These are phyloP conservation scores for Escallonia herrerae DNA, from an alignment of 129 eudicot genomes.

Conservation along the genomic window DNA sequence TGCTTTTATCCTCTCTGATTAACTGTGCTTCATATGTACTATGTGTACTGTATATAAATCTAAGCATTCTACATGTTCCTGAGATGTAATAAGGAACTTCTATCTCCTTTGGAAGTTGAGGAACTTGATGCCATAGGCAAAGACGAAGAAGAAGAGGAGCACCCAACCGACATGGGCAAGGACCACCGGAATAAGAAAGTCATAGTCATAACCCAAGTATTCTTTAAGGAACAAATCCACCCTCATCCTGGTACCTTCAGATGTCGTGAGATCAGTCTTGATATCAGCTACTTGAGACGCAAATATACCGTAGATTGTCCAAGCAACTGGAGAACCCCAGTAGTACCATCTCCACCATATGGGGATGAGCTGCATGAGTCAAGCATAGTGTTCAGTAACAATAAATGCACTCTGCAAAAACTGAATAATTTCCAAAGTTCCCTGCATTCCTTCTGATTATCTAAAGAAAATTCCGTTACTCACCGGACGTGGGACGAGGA, in stretches of 20 bases:
- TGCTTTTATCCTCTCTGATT: no score
- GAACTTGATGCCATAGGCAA: constrained; percentile 31
- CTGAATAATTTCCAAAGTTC: neutral
- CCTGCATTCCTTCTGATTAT: neutral
- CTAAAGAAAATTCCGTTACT: neutral
- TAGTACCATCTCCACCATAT: constrained; percentile 38
- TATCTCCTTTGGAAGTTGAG: constrained; percentile 30
- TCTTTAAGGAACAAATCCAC: constrained; percentile 13
- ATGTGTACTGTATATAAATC: no score
- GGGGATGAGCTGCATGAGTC: constrained; percentile 22
- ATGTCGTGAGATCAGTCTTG: neutral
- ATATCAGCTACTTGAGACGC: constrained; percentile 14
- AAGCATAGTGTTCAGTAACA: neutral
- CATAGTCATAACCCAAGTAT: constrained; percentile 20
- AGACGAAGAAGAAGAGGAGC: constrained; percentile 20
- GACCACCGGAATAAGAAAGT: constrained; percentile 24
- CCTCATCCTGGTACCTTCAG: neutral
- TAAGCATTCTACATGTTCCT: no score
- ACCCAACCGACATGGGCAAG: constrained; percentile 21
- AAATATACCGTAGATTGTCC: constrained; percentile 29
- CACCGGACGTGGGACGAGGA: constrained; percentile 28
- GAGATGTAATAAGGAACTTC: no score
- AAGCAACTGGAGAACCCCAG: constrained; percentile 24
- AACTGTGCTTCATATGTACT: no score
- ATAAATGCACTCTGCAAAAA: neutral